Evolutionary conservation across 257 asterid species (phyloP).

Genomic region (Parsonsia alboflavescens): DNA sequence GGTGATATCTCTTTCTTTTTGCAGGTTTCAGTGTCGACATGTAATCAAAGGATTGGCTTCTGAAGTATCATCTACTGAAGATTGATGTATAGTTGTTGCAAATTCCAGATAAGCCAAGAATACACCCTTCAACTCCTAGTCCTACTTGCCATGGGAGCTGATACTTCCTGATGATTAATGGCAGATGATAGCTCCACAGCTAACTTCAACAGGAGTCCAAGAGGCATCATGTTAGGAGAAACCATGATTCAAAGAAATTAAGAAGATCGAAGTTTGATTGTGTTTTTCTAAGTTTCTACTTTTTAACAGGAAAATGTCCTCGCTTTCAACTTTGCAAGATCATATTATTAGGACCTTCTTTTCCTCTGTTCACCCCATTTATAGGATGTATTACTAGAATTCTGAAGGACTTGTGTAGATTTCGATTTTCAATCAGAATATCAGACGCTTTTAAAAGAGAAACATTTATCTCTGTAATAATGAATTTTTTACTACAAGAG

Average conservation of each 20-base stretch:
- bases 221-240: not conserved
- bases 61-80: conserved; percentile 43
- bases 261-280: not conserved
- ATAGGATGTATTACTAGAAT: too few species aligned
- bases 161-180: not conserved
- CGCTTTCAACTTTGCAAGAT: not conserved
- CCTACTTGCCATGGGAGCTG: not conserved
- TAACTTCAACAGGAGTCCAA: not conserved
- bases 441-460: too few species aligned
- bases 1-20: not conserved
- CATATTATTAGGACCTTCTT: not conserved
- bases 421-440: too few species aligned
- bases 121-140: not conserved
- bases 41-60: conserved; percentile 69
- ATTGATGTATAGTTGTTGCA: conserved; percentile 27
- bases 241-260: not conserved
- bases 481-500: too few species aligned
- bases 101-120: not conserved
- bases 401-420: too few species aligned
- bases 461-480: too few species aligned
- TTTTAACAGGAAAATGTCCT: not conserved
- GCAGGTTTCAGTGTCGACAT: conserved; percentile 89
- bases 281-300: not conserved
- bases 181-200: not conserved
- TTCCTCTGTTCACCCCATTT: not conserved